These are phyloP conservation scores for Solanum pennellii DNA, from an alignment of 257 asterid genomes.

Conservation along the genomic window DNA sequence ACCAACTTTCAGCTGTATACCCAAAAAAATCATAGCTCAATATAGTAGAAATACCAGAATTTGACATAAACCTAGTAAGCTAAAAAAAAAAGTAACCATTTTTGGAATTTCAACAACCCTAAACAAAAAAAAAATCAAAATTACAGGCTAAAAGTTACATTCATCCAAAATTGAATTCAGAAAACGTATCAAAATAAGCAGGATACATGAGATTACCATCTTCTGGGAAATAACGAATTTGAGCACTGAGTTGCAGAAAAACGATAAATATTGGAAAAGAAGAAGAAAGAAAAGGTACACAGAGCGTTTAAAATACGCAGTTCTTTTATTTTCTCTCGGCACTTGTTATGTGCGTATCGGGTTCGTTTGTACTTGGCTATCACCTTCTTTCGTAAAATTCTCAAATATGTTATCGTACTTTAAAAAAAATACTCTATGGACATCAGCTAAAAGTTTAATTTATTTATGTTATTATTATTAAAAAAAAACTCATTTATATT, in stretches of 20 bases:
- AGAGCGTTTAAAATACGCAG: background rate
- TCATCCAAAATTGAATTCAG: background rate
- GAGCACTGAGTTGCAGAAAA: background rate
- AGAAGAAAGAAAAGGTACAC: background rate
- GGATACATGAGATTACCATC: background rate
- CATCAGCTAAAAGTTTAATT: too few species aligned
- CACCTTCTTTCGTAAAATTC: too few species aligned
- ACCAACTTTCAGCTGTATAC: background rate
- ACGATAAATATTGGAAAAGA: background rate
- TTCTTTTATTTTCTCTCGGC: background rate
- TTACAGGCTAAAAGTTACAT: background rate
- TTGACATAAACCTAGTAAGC: background rate
- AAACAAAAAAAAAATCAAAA: background rate
- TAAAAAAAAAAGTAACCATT: background rate
- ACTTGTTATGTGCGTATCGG: background rate
- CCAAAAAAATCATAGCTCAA: background rate
- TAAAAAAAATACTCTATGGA: too few species aligned
- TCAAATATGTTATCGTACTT: too few species aligned
- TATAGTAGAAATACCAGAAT: background rate
- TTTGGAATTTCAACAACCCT: background rate
- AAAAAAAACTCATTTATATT: accelerated
- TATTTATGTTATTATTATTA: too few species aligned
- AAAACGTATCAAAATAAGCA: background rate
- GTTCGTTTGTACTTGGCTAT: background rate
- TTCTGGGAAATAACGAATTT: background rate